These are phyloP conservation scores for Trametes punicea DNA, from an alignment of 768 basidiomycete genomes.

Conservation along the genomic window DNA sequence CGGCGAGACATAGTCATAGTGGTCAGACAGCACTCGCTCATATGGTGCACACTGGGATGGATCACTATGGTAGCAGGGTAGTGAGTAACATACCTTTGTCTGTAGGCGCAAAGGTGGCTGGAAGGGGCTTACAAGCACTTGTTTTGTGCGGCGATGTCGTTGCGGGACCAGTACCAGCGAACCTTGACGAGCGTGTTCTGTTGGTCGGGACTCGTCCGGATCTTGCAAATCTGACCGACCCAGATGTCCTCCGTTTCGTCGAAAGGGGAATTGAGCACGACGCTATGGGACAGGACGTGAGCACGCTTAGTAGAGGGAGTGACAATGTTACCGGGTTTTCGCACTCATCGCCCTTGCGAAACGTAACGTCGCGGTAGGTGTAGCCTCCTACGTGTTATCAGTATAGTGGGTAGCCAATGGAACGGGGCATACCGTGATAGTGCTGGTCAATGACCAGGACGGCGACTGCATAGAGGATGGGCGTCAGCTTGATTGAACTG, in stretches of 20 bases:
- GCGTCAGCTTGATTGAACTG: not conserved
- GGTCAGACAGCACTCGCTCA: conserved; percentile 16
- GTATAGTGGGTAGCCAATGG: not conserved
- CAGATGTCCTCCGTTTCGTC: conserved; percentile 15
- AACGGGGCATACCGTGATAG: not conserved
- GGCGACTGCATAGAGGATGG: not conserved
- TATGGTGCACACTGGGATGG: conserved; percentile 4
- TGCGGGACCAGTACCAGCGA: conserved; percentile 19
- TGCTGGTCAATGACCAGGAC: not conserved
- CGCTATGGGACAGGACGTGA: not conserved
- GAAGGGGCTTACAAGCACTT: conserved; percentile 22
- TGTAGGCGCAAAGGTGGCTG: no score
- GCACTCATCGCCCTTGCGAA: conserved; percentile 19
- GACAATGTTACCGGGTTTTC: not conserved
- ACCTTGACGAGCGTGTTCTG: conserved; percentile 9
- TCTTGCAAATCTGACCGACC: conserved; percentile 9
- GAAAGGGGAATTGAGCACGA: conserved; percentile 2
- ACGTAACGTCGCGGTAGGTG: not conserved
- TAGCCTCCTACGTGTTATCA: not conserved
- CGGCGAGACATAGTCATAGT: not conserved
- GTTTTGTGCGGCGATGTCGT: conserved; percentile 5
- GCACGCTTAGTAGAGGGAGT: not conserved
- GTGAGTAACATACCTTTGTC: no score
- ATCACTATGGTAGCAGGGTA: not conserved
- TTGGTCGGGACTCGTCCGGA: conserved; percentile 1